Evolutionary conservation across 1,284 basidiomycete species (phyloP), one percentile per base, ranked within the genome.

Genomic region (Pseudozyma flocculosa): DNA sequence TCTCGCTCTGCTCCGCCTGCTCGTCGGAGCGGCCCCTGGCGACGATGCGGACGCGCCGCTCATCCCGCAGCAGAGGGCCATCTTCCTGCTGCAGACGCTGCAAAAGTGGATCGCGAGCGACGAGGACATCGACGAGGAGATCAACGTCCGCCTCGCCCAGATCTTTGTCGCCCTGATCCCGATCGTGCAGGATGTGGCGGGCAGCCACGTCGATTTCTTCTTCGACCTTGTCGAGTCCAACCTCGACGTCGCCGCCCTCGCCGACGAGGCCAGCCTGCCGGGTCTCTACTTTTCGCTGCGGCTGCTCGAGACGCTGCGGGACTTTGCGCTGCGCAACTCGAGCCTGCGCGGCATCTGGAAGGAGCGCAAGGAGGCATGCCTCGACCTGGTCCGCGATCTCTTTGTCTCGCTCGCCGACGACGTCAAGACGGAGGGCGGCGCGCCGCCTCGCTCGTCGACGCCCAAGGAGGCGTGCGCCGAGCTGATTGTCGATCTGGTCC

Each of bases 161-260:
- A 78, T 96, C 1, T 90, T 92, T 72, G 79, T 84, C 34, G 83
- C 88, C 53, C 81, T 98, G 1, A 87, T 87, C 1, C 92, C 94
- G 0, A 88, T 97, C 43, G 80, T 98, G 47, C 92, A 97, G 77
- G 88, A 86, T 68, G 82, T 96, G 0, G 82, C 85, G 4, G 95
- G 95, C 0, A 82, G 83, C 0, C 95, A 97, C 77, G 94, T 94
- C 90, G 89, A 92, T 46, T 84, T 92, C 42, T 86, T 95, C 17
- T 92, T 92, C 73, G 92, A 97, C 75, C 79, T 96, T 7, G 78
- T 95, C 19, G 91, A 95, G 77, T 88, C 84, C 48, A 92, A 90
- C 63, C 81, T 97, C 1, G 91, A 94, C 57, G 81, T 77, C 87
- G 84, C 82, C 44, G 84, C 85, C 0, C 80, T 91, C 18, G 79